phyloP scores from a whole-genome alignment of 495 filamentous ascomycete species.

The Aspergillus ostianus region DNA sequence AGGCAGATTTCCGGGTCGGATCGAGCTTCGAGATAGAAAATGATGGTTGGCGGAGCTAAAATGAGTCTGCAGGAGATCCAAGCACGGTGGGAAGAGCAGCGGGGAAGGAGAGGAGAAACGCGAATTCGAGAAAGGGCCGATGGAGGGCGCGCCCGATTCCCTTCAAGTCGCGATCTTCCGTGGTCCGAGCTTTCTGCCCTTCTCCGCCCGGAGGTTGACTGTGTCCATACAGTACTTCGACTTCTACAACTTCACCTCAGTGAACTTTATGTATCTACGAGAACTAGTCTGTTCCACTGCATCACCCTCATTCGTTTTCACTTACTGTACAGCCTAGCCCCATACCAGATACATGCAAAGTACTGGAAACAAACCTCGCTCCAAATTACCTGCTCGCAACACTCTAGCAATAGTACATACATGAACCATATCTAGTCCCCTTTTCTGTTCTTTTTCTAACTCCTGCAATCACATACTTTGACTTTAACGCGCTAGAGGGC shows the following conservation, averaged over 20 bases:
- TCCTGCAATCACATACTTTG: neutral
- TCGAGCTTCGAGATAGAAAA: neutral
- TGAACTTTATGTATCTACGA: neutral
- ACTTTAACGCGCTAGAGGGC: neutral
- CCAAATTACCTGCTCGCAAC: neutral
- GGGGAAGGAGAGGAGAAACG: neutral
- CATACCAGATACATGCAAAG: neutral
- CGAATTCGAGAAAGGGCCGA: conserved; percentile 15
- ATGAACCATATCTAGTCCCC: neutral
- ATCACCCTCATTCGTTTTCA: neutral
- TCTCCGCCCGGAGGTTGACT: conserved; percentile 10
- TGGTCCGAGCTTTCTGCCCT: conserved; percentile 39
- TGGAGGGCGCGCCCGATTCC: conserved; percentile 30
- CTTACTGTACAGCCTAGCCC: neutral
- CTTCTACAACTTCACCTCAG: too few species aligned
- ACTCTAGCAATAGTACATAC: conserved; percentile 5
- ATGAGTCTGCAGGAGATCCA: neutral
- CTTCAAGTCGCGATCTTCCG: conserved; percentile 44
- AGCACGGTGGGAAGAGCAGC: neutral
- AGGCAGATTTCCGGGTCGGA: neutral
- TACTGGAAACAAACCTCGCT: neutral
- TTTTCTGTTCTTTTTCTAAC: conserved; percentile 2
- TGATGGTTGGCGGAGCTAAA: neutral
- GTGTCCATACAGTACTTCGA: neutral
- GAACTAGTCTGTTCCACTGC: neutral